A percentile compares a stretch with the other conserved stretches of the same genome.
phyloP scores from a whole-genome alignment of 495 filamentous ascomycete species.

The Cercophora newfieldiana region DNA sequence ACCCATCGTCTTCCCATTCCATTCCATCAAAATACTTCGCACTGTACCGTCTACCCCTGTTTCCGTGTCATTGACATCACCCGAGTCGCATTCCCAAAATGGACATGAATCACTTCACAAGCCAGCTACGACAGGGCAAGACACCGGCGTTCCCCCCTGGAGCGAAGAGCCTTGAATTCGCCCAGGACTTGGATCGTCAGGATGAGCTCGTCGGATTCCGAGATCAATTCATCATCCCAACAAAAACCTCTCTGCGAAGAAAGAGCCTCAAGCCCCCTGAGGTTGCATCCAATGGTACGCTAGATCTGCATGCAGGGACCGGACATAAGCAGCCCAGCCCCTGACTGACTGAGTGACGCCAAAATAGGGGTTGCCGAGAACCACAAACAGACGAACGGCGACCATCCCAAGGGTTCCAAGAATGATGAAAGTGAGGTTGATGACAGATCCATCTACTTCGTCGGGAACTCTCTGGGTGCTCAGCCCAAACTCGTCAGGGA shows the following conservation, averaged over 20 bases:
- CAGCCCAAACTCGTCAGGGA: slow-evolving; percentile 69
- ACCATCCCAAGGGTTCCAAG: neutral
- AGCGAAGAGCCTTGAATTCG: slow-evolving; percentile 22
- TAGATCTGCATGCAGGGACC: neutral
- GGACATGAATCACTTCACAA: neutral
- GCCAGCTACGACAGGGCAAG: slow-evolving; percentile 14
- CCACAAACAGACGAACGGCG: slow-evolving; percentile 17
- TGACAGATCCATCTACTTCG: slow-evolving; percentile 75
- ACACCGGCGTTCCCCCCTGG: slow-evolving; percentile 21
- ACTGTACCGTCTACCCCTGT: neutral
- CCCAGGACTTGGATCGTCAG: slow-evolving; percentile 56
- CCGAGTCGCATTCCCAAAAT: neutral
- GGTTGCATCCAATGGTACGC: neutral
- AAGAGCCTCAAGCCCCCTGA: slow-evolving; percentile 54
- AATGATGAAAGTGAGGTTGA: slow-evolving; percentile 18
- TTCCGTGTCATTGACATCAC: neutral
- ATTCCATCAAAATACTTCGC: neutral
- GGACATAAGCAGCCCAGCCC: slow-evolving; percentile 10
- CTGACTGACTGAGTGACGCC: neutral
- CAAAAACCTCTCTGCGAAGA: slow-evolving; percentile 63
- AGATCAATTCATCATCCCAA: slow-evolving; percentile 77
- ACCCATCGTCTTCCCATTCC: neutral
- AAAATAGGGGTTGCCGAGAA: neutral
- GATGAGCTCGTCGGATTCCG: slow-evolving; percentile 69
- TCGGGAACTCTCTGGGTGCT: slow-evolving; percentile 88